phyloP scores from a whole-genome alignment of 164 flowering plant species.

The Berberis vulgaris region DNA sequence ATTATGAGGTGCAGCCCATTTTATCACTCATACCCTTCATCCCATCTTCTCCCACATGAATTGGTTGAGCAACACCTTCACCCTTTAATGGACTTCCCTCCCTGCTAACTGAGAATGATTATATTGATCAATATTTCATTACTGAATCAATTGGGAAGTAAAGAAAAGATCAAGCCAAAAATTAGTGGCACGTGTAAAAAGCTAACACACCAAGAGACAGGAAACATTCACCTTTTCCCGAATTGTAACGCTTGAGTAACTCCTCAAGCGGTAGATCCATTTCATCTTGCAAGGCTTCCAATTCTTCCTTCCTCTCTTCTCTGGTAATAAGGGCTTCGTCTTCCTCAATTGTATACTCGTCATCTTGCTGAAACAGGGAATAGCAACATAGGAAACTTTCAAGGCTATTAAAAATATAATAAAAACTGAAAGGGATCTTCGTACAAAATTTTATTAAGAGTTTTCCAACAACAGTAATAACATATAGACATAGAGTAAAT shows the following conservation, averaged over 20 bases:
- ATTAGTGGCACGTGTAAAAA: background rate
- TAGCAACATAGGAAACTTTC: slow-evolving; percentile 4
- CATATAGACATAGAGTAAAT: background rate
- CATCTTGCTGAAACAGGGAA: slow-evolving; percentile 75
- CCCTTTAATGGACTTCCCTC: slow-evolving; percentile 32
- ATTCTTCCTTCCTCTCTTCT: slow-evolving; percentile 81
- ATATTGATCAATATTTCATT: slow-evolving; percentile 12
- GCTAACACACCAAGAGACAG: background rate
- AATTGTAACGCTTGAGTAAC: slow-evolving; percentile 62
- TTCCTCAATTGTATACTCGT: slow-evolving; percentile 85
- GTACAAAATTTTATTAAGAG: no score
- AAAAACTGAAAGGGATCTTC: no score
- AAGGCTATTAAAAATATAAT: background rate
- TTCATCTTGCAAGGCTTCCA: slow-evolving; percentile 76
- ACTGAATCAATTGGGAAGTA: background rate
- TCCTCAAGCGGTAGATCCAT: slow-evolving; percentile 83
- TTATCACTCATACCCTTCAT: slow-evolving; percentile 15
- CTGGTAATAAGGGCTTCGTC: slow-evolving; percentile 85
- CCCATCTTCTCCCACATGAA: slow-evolving; percentile 11
- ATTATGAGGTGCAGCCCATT: no score
- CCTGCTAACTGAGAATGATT: slow-evolving; percentile 35
- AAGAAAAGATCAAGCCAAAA: no score
- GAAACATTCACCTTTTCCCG: slow-evolving; percentile 27
- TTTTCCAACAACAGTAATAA: no score
- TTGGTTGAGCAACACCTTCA: slow-evolving; percentile 19